Conservation (phyloP, 345 rosid species). For the Gossypium herbaceum region DNA sequence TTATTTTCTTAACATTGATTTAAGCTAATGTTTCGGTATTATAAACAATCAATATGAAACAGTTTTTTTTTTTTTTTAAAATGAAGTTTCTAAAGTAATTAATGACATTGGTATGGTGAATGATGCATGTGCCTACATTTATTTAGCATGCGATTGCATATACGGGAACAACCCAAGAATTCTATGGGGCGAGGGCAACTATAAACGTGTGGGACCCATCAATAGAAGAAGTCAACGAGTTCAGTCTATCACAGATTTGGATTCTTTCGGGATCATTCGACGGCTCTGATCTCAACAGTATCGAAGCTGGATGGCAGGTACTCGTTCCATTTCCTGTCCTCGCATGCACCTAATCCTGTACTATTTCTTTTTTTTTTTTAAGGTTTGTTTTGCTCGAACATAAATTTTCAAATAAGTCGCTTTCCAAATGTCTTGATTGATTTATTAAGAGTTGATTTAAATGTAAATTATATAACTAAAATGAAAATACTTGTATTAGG, state of each 20-base stretch:
- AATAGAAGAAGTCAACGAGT: slow-evolving; percentile 78
- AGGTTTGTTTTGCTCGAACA: too few species aligned
- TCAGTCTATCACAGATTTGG: slow-evolving; percentile 98
- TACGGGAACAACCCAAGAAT: slow-evolving; percentile 58
- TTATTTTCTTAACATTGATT: neutral
- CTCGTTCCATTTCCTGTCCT: slow-evolving; percentile 32
- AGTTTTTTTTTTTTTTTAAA: neutral
- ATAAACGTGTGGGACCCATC: slow-evolving; percentile 97
- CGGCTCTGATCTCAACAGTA: slow-evolving; percentile 95
- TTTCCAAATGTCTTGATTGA: too few species aligned
- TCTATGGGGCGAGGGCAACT: slow-evolving; percentile 85
- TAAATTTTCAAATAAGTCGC: neutral
- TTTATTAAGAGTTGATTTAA: neutral
- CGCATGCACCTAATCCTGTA: slow-evolving; percentile 15
- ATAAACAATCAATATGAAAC: neutral
- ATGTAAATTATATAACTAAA: neutral
- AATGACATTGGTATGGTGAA: neutral
- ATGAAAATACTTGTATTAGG: neutral
- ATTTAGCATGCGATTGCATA: slow-evolving; percentile 93
- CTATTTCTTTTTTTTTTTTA: neutral
- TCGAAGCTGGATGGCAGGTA: slow-evolving; percentile 99
- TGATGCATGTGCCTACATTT: slow-evolving; percentile 6
- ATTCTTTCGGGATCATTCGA: slow-evolving; percentile 90
- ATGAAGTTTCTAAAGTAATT: neutral
- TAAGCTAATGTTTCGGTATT: neutral